These are phyloP conservation scores for Angomonas ambiguus DNA, from an alignment of 208 protist species.

Conservation along the genomic window DNA sequence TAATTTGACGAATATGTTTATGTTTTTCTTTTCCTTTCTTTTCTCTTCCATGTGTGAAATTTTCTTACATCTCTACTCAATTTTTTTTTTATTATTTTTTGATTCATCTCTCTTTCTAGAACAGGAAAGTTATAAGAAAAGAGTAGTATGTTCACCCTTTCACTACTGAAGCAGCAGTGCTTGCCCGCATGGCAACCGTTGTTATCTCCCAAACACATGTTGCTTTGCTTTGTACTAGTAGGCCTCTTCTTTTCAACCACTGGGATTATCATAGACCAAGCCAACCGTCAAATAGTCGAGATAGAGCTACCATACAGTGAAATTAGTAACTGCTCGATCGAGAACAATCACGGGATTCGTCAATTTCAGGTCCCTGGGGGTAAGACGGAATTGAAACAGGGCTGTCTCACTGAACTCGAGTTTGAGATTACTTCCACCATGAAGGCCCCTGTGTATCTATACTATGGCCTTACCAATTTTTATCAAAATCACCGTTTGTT, in stretches of 20 bases:
- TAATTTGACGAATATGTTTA: constrained; percentile 11
- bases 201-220: constrained; percentile 89
- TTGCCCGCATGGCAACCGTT: constrained; percentile 96
- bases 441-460: constrained; percentile 93
- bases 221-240: constrained; percentile 87
- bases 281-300: constrained; percentile 66
- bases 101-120: constrained; percentile 2
- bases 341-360: background rate
- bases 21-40: background rate
- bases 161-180: constrained; percentile 90
- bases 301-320: constrained; percentile 74
- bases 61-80: too few relatives aligned
- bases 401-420: constrained; percentile 48
- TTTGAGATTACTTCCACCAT: constrained; percentile 67
- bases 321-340: constrained; percentile 35
- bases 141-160: background rate
- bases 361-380: constrained; percentile 6
- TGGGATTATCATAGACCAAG: constrained; percentile 75
- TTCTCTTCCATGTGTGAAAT: background rate
- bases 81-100: constrained; percentile 11
- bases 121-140: background rate
- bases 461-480: constrained; percentile 97
- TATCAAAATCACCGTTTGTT: constrained; percentile 98
- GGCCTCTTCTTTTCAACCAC: constrained; percentile 92
- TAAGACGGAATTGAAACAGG: constrained; percentile 26